Conservation (phyloP, 306 rosid genomes). For the Gillenia trifoliata region DNA sequence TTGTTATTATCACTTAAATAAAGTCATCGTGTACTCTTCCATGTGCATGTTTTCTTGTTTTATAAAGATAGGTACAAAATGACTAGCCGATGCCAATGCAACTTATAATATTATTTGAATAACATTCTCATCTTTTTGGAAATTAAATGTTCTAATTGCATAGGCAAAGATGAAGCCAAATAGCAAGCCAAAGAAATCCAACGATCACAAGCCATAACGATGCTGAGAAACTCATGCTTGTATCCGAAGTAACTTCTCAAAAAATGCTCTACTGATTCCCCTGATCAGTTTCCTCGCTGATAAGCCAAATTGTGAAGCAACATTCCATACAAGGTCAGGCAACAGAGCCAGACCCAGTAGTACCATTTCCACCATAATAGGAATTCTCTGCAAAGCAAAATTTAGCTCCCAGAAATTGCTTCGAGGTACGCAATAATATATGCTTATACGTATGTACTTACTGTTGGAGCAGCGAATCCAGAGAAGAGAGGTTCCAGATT, state of each 20-base stretch:
- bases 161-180: constrained; percentile 74
- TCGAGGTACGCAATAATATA: too few relatives aligned
- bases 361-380: constrained; percentile 95
- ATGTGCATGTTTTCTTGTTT: too few relatives aligned
- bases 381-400: constrained; percentile 60
- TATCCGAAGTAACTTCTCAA: constrained; percentile 61
- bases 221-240: constrained; percentile 46
- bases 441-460: constrained; percentile 30
- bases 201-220: constrained; percentile 50
- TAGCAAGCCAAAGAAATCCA: constrained; percentile 51
- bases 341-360: constrained; percentile 70
- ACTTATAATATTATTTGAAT: too few relatives aligned
- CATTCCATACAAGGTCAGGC: constrained; percentile 72
- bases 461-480: constrained; percentile 56
- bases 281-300: constrained; percentile 61
- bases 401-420: background rate
- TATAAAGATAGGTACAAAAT: too few relatives aligned
- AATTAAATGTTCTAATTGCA: constrained; percentile 69
- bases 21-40: too few relatives aligned
- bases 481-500: constrained; percentile 87
- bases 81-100: too few relatives aligned
- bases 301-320: constrained; percentile 70
- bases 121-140: constrained; percentile 58
- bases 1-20: too few relatives aligned
- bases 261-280: constrained; percentile 65